Base-by-base conservation (phyloP, 2,329 filamentous ascomycete genomes). In the Diplodia intermedia region DNA sequence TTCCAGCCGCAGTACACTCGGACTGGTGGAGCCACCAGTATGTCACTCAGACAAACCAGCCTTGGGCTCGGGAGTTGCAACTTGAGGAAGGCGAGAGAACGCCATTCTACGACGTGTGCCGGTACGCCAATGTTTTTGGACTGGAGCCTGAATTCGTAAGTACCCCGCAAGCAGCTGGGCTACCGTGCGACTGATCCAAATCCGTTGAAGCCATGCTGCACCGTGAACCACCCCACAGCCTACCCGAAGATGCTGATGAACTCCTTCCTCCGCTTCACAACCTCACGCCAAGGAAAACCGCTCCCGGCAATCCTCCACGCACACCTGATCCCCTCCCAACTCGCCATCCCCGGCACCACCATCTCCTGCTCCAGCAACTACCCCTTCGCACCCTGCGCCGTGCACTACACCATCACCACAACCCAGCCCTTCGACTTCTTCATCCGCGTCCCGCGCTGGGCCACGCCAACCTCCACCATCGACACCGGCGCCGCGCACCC, bases 1-100 rank as follows among this genome's bases (percentile, higher is more conserved):
- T 85, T 4, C 83, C 83, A 1, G 82, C 79, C 5, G 81, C 81
- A 70, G 72, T 85, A 26, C 80, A 79, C 26, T 77, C 78, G 2
- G 79, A 85, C 69, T 84, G 82, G 79, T 86, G 83, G 83, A 78
- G 79, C 29, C 84, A 85, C 72, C 82, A 85, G 71, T 86, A 86
- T 68, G 78, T 86, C 68, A 76, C 79, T 2, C 79, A 85, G 69
- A 79, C 80, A 0, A 86, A 85, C 66, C 82, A 85, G 15, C 52
- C 63, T 7, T 66, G 63, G 63, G 52, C 38, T 11, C 29, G 18
- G 6, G 29, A 66, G 14, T 11, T 65, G 18, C 2, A 4, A 4
- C 38, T 62, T 3, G 4, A 47, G 15, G 23, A 62, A 1, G 40
- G 15, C 15, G 47, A 52, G 15, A 36, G 23, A 20, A 53, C 31